Conservation (phyloP, 768 basidiomycete species). For the Kwoniella dendrophila region DNA sequence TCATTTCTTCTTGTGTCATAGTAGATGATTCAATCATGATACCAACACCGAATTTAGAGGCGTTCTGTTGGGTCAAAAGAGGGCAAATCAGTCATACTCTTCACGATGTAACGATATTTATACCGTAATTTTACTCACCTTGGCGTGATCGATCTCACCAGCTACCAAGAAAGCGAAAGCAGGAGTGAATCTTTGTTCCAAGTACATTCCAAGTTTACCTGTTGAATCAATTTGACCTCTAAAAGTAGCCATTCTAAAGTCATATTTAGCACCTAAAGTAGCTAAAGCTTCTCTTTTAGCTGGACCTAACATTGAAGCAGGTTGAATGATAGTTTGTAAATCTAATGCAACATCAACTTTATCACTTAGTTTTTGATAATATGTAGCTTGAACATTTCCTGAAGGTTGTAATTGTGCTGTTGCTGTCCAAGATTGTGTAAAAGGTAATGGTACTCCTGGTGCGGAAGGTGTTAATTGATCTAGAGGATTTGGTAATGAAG, state of each 20-base stretch:
- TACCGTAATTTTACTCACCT: constrained; percentile 62
- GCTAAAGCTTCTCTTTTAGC: constrained; percentile 85
- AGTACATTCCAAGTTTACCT: constrained; percentile 89
- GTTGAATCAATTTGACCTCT: constrained; percentile 91
- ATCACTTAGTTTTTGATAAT: constrained; percentile 93
- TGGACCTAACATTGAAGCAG: constrained; percentile 62
- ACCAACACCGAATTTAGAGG: constrained; percentile 92
- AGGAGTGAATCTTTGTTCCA: constrained; percentile 95
- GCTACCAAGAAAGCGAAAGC: constrained; percentile 90
- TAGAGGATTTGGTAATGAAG: constrained; percentile 49
- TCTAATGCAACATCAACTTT: constrained; percentile 98
- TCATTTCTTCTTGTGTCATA: constrained; percentile 52
- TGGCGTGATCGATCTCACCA: constrained; percentile 98
- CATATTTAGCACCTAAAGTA: constrained; percentile 94
- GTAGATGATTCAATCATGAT: constrained; percentile 83
- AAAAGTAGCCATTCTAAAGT: constrained; percentile 90
- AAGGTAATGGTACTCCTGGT: constrained; percentile 40
- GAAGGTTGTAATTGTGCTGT: constrained; percentile 82
- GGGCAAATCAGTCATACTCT: constrained; percentile 8
- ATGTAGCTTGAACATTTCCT: constrained; percentile 84
- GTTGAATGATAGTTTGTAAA: constrained; percentile 69
- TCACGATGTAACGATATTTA: neutral
- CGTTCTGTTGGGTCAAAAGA: constrained; percentile 63
- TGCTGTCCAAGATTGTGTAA: constrained; percentile 72
- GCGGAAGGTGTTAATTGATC: constrained; percentile 36